Percentiles rank a stretch among this genome's conserved stretches.
These are phyloP conservation scores for Penicillium sp. DNA, from an alignment of 2,329 filamentous ascomycete genomes.

Conservation along the genomic window DNA sequence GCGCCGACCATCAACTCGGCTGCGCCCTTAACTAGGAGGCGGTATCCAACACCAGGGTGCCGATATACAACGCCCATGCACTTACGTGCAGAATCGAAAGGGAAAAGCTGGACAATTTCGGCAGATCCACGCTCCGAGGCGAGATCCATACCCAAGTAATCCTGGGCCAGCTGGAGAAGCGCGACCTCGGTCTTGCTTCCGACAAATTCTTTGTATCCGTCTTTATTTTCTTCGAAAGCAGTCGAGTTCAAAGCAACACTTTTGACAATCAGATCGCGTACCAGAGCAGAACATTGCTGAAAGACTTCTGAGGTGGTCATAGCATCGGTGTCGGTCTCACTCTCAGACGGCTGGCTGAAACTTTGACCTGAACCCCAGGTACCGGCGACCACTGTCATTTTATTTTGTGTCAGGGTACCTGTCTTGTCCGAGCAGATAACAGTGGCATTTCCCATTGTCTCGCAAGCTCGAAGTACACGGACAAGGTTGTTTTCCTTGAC, in stretches of 20 bases:
- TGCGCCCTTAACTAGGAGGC: conserved; percentile 50
- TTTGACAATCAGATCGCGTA: conserved; percentile 40
- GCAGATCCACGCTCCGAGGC: conserved; percentile 62
- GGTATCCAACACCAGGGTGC: conserved; percentile 39
- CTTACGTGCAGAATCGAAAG: conserved; percentile 73
- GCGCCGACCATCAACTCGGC: conserved; percentile 46
- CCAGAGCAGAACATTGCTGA: conserved; percentile 31
- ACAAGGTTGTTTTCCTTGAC: conserved; percentile 75
- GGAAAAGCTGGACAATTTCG: conserved; percentile 64
- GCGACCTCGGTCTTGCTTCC: conserved; percentile 78
- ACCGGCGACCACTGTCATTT: conserved; percentile 74
- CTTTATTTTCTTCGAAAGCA: conserved; percentile 72
- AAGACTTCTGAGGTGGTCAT: conserved; percentile 29
- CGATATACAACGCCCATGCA: conserved; percentile 56
- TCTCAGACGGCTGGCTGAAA: conserved; percentile 48
- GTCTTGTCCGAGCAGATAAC: conserved; percentile 81
- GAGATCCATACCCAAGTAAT: conserved; percentile 66
- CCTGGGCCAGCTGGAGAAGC: conserved; percentile 66
- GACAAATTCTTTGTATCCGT: conserved; percentile 65
- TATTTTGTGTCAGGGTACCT: conserved; percentile 70
- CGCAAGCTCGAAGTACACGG: conserved; percentile 72
- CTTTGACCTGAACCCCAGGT: conserved; percentile 60
- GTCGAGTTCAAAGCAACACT: conserved; percentile 59
- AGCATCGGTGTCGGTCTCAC: conserved; percentile 14
- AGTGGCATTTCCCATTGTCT: conserved; percentile 78